Conservation (phyloP, 805 yeast genomes). For the Isabelozyma gotoi region DNA sequence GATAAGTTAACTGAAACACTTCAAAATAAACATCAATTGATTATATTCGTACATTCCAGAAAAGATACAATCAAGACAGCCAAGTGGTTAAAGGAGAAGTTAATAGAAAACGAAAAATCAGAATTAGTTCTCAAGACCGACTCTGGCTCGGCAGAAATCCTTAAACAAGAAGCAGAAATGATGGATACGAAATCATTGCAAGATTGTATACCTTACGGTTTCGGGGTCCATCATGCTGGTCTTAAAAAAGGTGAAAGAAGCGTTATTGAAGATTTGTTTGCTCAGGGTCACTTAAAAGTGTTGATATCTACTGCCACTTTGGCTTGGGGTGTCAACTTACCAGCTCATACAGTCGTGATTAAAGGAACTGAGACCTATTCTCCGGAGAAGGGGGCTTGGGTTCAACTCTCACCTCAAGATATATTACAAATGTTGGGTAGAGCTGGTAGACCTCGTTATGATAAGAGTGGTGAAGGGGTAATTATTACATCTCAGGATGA, state of each 20-base stretch:
- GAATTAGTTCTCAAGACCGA: slow-evolving; percentile 46
- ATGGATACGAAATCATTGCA: slow-evolving; percentile 55
- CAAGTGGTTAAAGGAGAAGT: slow-evolving; percentile 61
- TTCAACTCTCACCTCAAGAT: slow-evolving; percentile 91
- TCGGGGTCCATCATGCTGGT: slow-evolving; percentile 94
- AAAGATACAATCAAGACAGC: slow-evolving; percentile 90
- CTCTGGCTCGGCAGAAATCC: slow-evolving; percentile 59
- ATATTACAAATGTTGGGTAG: slow-evolving; percentile 95
- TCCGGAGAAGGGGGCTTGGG: slow-evolving; percentile 88
- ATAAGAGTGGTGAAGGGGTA: slow-evolving; percentile 89
- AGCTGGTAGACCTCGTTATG: slow-evolving; percentile 96
- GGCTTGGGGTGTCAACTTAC: slow-evolving; percentile 97
- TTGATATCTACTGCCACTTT: slow-evolving; percentile 89
- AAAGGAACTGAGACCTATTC: slow-evolving; percentile 93
- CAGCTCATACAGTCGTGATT: slow-evolving; percentile 91
- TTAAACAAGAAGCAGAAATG: slow-evolving; percentile 60
- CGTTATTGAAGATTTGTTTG: slow-evolving; percentile 80
- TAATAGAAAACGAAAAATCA: slow-evolving; percentile 54
- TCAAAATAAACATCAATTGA: slow-evolving; percentile 70
- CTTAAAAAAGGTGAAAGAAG: slow-evolving; percentile 69
- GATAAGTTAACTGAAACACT: slow-evolving; percentile 64
- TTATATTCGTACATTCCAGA: slow-evolving; percentile 90
- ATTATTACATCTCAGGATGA: slow-evolving; percentile 86
- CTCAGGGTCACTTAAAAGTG: slow-evolving; percentile 81
- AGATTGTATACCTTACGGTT: slow-evolving; percentile 64